Evolutionary conservation across 2,329 filamentous ascomycete genomes (phyloP).

Genomic region (Elsinoe arachidis): DNA sequence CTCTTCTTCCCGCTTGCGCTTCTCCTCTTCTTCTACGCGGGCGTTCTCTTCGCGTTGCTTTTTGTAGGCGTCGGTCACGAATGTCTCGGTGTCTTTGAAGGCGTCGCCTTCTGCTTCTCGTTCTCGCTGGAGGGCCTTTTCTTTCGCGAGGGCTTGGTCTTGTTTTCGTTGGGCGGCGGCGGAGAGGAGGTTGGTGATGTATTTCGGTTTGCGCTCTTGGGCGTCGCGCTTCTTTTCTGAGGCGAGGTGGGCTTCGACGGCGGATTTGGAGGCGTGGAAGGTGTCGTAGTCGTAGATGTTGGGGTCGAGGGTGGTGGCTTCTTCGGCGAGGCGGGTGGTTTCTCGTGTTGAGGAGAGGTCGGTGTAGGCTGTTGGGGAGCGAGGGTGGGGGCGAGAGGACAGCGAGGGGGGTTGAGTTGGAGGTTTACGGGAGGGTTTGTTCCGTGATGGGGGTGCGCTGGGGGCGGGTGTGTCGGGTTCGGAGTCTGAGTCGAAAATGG

Average conservation of each 20-base stretch:
- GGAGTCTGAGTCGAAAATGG: conserved; percentile 50
- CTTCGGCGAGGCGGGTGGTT: conserved; percentile 55
- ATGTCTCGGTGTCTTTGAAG: conserved; percentile 75
- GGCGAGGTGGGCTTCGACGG: conserved; percentile 46
- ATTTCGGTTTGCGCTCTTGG: conserved; percentile 59
- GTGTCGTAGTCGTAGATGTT: conserved; percentile 80
- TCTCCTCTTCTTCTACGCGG: conserved; percentile 63
- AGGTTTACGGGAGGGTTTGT: conserved; percentile 23
- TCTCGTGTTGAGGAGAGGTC: conserved; percentile 59
- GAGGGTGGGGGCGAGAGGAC: conserved; percentile 23
- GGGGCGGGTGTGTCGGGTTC: conserved; percentile 41
- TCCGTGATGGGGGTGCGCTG: conserved; percentile 23
- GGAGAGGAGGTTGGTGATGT: conserved; percentile 65
- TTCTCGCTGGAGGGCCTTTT: conserved; percentile 70
- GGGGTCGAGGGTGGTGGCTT: conserved; percentile 58
- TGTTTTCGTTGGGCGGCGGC: conserved; percentile 69
- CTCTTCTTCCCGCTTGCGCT: conserved; percentile 55
- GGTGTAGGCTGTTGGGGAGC: conserved; percentile 41
- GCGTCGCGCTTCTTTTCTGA: conserved; percentile 45
- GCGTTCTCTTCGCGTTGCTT: conserved; percentile 69
- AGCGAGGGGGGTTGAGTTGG: conserved; percentile 25
- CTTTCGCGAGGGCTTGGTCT: conserved; percentile 67
- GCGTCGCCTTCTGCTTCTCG: conserved; percentile 73
- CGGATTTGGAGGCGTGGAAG: conserved; percentile 68
- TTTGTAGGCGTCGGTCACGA: conserved; percentile 77